Base-by-base conservation (phyloP, 1,139 yeast genomes). In the Cylindricascospora bacillispora region DNA sequence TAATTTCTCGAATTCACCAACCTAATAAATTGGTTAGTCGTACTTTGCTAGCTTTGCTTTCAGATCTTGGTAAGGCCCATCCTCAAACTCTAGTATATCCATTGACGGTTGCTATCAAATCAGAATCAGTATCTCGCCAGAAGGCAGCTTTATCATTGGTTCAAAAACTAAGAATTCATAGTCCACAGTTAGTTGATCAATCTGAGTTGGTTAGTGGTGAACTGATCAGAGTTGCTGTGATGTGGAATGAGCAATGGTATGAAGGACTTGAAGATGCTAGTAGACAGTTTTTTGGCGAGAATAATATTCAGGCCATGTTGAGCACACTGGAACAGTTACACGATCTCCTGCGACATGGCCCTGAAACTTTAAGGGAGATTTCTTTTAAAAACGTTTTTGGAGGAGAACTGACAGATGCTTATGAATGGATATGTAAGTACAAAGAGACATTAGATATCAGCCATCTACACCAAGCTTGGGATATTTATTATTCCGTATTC, bases 191-290 rank as follows among this genome's bases (percentile, higher is more conserved):
- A 39, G 95, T 92, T 15, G 86, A 80, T 39, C 97, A 92, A 51
- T 86, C 97, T 0, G 95, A 85, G 44, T 56, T 86, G 36, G 95
- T 89, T n/a, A 80, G 94, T 59, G 76, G 75, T 41, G 98, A 92
- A 48, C 68, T 92, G 37, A 86, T 92, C 40, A 63, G 98, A 41
- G 94, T 85, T 11, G 95, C 97, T 1, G 95, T 89, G 2, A 60
- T 89, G 39, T 86, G 98, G 97, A 94, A 85, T 46, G 99, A 92
- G 49, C 80, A 80, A 52, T 92, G 99, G 98, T 86, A 86, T 46
- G 98, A 86, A 57, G 97, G 94, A 2, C 62, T 92, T 24, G 99
- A 92, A 52, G 95, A 89, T 59, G 98, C 98, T 1, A 85, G 95
- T 3, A 66, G 95, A 36, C 68, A 81, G 33, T 92, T 80, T 60